Base-by-base conservation (phyloP, 2,329 filamentous ascomycete species). In the Ilyonectria robusta region DNA sequence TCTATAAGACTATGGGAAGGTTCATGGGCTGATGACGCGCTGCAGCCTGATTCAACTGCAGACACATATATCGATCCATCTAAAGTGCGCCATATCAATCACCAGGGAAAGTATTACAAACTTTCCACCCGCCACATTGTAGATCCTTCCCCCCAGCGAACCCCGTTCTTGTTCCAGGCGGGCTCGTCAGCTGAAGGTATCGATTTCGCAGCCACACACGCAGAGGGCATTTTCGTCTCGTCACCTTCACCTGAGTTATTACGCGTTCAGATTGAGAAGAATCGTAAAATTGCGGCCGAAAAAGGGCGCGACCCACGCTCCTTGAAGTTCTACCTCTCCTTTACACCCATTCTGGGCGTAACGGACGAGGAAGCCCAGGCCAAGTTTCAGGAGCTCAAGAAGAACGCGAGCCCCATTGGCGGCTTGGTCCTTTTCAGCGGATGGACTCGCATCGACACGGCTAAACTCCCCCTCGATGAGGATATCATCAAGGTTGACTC, bases 41-140 rank as follows among this genome's bases (percentile, higher is more conserved):
- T 54, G 1, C 11, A 59, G 1, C 23, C 62, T 5, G 83, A 89
- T 71, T 81, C 82, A 4, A 78, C 85, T 46, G 84, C 80, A 5
- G 85, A 85, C 0, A 76, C 87, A 40, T 90, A 69, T 40, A 69
- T 63, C 3, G 59, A 72, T 11, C 63, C 64, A 1, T 46, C 62
- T 86, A 81, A 83, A 1, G 87, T 91, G 1, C 82, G 88, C 8
- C 79, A 88, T 67, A 91, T 91, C 73, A 85, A 89, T 70, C 89
- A 91, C 71, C 73, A 82, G 4, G 88, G 88, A 2, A 87, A 87
- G 72, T 85, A 87, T 75, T 89, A 84, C 76, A 64, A 59, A 21
- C 11, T 54, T 0, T 11, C 53, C 5, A 51, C 59, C 26, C 50
- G 23, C 2, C 55, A 63, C n/a, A 59, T 63, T 1, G 55, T 59